Base-by-base conservation (phyloP, 176 grass and related monocot genomes). In the Triticum turgidum region DNA sequence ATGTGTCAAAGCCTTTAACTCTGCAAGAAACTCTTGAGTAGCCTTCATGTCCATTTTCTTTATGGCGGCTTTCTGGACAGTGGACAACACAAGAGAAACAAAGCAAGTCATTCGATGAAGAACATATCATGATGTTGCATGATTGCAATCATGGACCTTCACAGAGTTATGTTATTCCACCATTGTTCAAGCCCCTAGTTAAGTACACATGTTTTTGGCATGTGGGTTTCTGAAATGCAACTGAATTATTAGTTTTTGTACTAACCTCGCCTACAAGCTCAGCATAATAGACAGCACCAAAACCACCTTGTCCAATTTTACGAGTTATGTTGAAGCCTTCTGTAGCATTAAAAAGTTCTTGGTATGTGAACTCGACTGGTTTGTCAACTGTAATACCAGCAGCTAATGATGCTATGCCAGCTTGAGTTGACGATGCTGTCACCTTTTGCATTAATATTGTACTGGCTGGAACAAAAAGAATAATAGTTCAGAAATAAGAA, bases 1-100 rank as follows among this genome's bases (percentile, higher is more conserved):
- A 91, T 94, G 92, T 35, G 96, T 94, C 84, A 98, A 91, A 88
- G 92, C 96, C 88, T 96, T 98, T 59, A 98, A 86, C 83, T 98
- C 96, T 65, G 94, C 96, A 51, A 98, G 93, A 85, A 98, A 98
- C 80, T 96, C 96, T 27, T 92, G 75, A 83, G 78, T 73, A 78
- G 96, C 92, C 62, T 96, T 79, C 93, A 92, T 96, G 68, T 98
- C 93, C 96, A 96, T 98, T 89, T 96, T 98, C 64, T 98, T 98
- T 66, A 98, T 92, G 29, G 96, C 94, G 80, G 90, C 92, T 91
- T 91, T 98, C 96, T 98, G 77, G 81, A 61, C 29, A 91, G 25
- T 52, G 73, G 13, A 76, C 12, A 91, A 76, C 5, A 89, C 45
- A 86, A 88, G 76, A 17, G 25, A 92, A 62, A 12, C 29, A 85